phyloP scores from a whole-genome alignment of 2,329 filamentous ascomycete genomes.

The Verticillium nubilum region DNA sequence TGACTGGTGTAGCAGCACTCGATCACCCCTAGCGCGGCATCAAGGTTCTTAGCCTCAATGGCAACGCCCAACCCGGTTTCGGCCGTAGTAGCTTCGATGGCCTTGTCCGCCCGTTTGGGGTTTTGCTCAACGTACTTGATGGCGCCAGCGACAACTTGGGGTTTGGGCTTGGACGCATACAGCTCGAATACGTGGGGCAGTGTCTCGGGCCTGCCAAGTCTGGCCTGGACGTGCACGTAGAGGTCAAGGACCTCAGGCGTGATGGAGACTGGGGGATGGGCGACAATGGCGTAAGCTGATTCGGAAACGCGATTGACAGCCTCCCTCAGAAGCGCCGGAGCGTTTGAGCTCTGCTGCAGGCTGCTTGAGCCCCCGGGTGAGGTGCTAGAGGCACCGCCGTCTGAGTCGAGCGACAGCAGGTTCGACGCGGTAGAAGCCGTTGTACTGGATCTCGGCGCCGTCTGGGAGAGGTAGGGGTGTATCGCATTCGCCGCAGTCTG shows the following conservation, averaged over 20 bases:
- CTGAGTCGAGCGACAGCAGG: conserved; percentile 26
- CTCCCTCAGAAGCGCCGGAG: conserved; percentile 27
- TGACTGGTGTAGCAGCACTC: conserved; percentile 62
- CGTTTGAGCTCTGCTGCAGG: conserved; percentile 6
- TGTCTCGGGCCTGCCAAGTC: conserved; percentile 66
- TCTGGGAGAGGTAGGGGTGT: conserved; percentile 32
- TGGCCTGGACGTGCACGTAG: conserved; percentile 73
- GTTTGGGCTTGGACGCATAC: conserved; percentile 77
- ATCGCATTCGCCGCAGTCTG: conserved; percentile 37
- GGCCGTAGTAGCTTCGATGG: conserved; percentile 66
- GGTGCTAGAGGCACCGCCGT: conserved; percentile 9
- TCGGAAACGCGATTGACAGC: conserved; percentile 49
- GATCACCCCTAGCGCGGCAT: conserved; percentile 70
- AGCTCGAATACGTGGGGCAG: conserved; percentile 76
- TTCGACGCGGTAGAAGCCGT: conserved; percentile 23
- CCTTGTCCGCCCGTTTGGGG: conserved; percentile 63
- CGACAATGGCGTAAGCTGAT: conserved; percentile 64
- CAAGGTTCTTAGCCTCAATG: conserved; percentile 71
- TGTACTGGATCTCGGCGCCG: conserved; percentile 41
- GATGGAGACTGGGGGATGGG: conserved; percentile 74
- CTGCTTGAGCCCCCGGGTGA: neutral
- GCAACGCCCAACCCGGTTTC: conserved; percentile 72
- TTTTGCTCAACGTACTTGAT: conserved; percentile 58
- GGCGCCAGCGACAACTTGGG: conserved; percentile 52
- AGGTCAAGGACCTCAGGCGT: conserved; percentile 63